phyloP scores from a whole-genome alignment of 2,329 filamentous ascomycete genomes.

The Trichoderma guizhouense region DNA sequence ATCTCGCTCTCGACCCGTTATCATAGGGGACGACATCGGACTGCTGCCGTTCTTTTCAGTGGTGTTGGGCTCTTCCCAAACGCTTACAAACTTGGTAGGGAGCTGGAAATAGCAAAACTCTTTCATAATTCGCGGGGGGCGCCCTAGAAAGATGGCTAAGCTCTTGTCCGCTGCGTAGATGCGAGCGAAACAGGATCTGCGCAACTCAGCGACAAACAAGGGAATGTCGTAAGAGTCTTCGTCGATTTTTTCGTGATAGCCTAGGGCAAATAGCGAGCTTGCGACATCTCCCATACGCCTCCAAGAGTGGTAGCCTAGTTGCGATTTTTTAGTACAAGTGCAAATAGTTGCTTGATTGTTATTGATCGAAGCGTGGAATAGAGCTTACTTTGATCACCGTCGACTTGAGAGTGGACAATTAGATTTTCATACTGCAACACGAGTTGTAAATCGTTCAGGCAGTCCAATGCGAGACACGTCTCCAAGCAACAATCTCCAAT shows the following conservation, averaged over 20 bases:
- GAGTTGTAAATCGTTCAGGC: slow-evolving; percentile 11
- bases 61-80: not conserved
- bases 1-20: not conserved
- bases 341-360: not conserved
- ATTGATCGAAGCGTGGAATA: not conserved
- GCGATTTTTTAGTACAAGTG: not conserved
- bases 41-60: not conserved
- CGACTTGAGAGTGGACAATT: slow-evolving; percentile 14
- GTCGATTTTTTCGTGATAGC: slow-evolving; percentile 12
- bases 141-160: slow-evolving; percentile 2
- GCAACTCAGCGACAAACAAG: not conserved
- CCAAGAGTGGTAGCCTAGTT: slow-evolving; percentile 9
- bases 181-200: slow-evolving; percentile 13
- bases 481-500: slow-evolving; percentile 15
- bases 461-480: slow-evolving; percentile 9
- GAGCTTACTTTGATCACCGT: slow-evolving; percentile 7
- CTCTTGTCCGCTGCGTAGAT: slow-evolving; percentile 14
- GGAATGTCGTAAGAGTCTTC: not conserved
- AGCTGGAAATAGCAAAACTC: slow-evolving; percentile 15
- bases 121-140: slow-evolving; percentile 4
- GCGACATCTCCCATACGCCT: slow-evolving; percentile 11
- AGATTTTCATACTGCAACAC: slow-evolving; percentile 11
- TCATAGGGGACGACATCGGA: not conserved
- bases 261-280: slow-evolving; percentile 8
- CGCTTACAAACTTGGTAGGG: not conserved